A percentile compares a stretch with the other conserved stretches of the same genome.
These are phyloP conservation scores for Tuber borchii DNA, from an alignment of 495 filamentous ascomycete species.

Conservation along the genomic window DNA sequence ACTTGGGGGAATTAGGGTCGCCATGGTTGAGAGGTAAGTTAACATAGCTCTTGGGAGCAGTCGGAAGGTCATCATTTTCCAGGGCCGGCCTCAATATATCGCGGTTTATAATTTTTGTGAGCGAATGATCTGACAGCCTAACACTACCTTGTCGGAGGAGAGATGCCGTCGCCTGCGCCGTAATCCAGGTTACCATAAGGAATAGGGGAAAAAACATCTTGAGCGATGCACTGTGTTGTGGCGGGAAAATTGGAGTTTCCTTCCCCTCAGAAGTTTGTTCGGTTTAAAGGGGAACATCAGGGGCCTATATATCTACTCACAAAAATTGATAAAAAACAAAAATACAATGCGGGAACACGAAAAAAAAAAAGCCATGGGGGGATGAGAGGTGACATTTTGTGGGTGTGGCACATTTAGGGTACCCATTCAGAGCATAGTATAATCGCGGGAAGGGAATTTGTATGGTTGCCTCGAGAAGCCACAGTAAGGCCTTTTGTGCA, in stretches of 20 bases:
- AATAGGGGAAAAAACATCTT: neutral
- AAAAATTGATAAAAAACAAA: neutral
- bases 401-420: neutral
- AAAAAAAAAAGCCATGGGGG: neutral
- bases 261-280: neutral
- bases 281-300: neutral
- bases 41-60: conserved; percentile 8
- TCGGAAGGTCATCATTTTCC: neutral
- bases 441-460: neutral
- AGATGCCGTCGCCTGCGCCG: neutral
- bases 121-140: neutral
- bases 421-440: neutral
- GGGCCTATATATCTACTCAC: neutral
- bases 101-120: neutral
- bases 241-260: neutral
- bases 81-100: neutral
- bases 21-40: conserved; percentile 23
- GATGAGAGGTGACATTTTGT: neutral
- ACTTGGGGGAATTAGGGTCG: conserved; percentile 44
- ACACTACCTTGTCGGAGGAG: neutral
- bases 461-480: neutral
- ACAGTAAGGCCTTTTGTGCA: neutral
- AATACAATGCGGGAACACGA: neutral
- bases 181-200: neutral
- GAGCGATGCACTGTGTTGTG: neutral